Conservation (phyloP, 2,329 filamentous ascomycete genomes). For the Botrytis tulipae region DNA sequence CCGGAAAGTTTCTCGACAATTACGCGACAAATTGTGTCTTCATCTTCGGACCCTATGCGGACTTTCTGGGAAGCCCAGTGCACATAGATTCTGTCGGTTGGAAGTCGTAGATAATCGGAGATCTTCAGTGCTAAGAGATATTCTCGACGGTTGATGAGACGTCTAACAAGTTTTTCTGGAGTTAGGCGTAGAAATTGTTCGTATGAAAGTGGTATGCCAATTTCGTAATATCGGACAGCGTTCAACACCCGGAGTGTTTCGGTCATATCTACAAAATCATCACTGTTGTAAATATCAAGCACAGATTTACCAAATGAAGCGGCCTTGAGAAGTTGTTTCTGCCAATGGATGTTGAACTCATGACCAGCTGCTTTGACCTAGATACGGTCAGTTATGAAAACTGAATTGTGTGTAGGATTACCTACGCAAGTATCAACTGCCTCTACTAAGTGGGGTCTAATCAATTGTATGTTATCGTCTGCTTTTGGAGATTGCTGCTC, state of each 20-base stretch:
- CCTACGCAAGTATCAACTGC: slow-evolving; percentile 82
- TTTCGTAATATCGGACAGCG: slow-evolving; percentile 84
- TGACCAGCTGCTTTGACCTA: slow-evolving; percentile 81
- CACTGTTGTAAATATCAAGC: slow-evolving; percentile 93
- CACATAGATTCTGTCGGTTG: slow-evolving; percentile 87
- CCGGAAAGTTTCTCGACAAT: slow-evolving; percentile 85
- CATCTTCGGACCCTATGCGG: slow-evolving; percentile 76
- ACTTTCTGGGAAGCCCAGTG: slow-evolving; percentile 98
- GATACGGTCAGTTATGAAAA: slow-evolving; percentile 24
- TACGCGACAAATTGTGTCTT: slow-evolving; percentile 80
- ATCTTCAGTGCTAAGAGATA: slow-evolving; percentile 88
- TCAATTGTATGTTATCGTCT: slow-evolving; percentile 95
- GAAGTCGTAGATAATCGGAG: slow-evolving; percentile 80
- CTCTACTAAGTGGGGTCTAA: slow-evolving; percentile 81
- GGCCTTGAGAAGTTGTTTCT: slow-evolving; percentile 92
- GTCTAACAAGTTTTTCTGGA: slow-evolving; percentile 80
- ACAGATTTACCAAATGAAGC: slow-evolving; percentile 98
- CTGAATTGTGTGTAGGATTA: background rate
- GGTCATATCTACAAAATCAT: slow-evolving; percentile 98
- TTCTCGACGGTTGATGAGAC: slow-evolving; percentile 84
- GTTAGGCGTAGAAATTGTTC: slow-evolving; percentile 92
- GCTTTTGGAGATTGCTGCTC: slow-evolving; percentile 95
- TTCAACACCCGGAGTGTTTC: slow-evolving; percentile 91
- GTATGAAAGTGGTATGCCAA: slow-evolving; percentile 86
- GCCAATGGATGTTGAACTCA: slow-evolving; percentile 87